These are phyloP conservation scores for Tuber indicum DNA, from an alignment of 495 filamentous ascomycete genomes.

Conservation along the genomic window DNA sequence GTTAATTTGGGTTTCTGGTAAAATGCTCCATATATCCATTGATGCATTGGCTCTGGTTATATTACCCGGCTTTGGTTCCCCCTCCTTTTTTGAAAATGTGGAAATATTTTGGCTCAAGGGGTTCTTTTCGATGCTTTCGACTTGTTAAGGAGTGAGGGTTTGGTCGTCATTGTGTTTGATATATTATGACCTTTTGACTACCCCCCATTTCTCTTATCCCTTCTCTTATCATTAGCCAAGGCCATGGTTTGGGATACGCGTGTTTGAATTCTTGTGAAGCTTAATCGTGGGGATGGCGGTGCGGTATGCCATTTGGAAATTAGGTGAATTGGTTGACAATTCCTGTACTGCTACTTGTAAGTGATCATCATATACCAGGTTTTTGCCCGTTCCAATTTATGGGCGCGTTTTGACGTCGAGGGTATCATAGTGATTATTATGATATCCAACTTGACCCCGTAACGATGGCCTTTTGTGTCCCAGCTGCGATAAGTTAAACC, in stretches of 20 bases:
- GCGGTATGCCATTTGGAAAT: neutral
- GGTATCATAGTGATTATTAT: neutral
- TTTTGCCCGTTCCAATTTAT: neutral
- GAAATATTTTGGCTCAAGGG: neutral
- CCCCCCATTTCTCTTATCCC: neutral
- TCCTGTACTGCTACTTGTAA: neutral
- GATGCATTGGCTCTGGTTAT: neutral
- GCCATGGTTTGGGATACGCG: neutral
- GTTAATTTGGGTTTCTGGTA: neutral
- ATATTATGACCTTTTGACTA: neutral
- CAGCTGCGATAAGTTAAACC: neutral
- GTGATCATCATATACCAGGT: neutral
- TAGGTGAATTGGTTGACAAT: neutral
- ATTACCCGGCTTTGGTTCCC: neutral
- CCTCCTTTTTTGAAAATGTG: neutral
- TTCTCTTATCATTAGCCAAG: neutral
- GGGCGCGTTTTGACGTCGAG: neutral
- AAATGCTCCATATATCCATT: constrained; percentile 4
- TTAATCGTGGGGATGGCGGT: neutral
- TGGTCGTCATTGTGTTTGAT: neutral
- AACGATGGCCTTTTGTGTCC: neutral
- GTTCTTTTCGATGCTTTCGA: neutral
- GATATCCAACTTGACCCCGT: neutral
- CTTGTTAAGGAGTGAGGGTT: neutral
- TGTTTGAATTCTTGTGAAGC: neutral